Percentiles rank a stretch among this genome's conserved stretches.
Evolutionary conservation across 345 rosid genomes (phyloP).

Genomic region (Combretum micranthum): DNA sequence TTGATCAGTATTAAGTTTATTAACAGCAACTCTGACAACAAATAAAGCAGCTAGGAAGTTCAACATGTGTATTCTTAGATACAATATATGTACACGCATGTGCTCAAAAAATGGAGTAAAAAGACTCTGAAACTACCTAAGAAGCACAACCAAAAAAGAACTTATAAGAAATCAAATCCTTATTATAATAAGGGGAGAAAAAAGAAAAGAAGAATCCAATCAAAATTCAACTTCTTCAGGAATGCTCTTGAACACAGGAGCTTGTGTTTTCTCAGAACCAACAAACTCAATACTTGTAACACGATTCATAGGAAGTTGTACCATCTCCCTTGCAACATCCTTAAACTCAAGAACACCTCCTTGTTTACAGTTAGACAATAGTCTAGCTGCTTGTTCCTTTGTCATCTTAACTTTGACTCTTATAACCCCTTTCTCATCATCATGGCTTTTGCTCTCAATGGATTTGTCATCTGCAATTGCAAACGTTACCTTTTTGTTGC

Average conservation of each 20-base stretch:
- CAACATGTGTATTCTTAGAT: too few species aligned
- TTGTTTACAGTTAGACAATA: slow-evolving; percentile 39
- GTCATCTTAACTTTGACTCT: slow-evolving; percentile 70
- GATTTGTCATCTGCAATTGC: neutral
- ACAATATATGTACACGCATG: too few species aligned
- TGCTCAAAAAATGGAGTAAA: too few species aligned
- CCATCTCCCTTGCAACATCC: slow-evolving; percentile 42
- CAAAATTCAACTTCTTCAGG: slow-evolving; percentile 21
- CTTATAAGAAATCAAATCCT: too few species aligned
- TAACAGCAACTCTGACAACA: too few species aligned
- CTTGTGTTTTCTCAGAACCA: too few species aligned
- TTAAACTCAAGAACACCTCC: slow-evolving; percentile 43
- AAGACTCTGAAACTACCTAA: too few species aligned
- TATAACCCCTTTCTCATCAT: slow-evolving; percentile 12
- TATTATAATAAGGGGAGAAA: too few species aligned
- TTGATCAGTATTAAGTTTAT: too few species aligned
- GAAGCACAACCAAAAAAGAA: too few species aligned
- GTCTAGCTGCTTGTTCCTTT: slow-evolving; percentile 39
- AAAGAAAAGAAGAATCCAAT: too few species aligned
- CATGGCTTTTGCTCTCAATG: slow-evolving; percentile 11
- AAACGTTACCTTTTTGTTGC: slow-evolving; percentile 4
- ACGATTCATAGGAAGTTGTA: slow-evolving; percentile 34
- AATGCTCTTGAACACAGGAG: slow-evolving; percentile 10
- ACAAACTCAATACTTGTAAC: slow-evolving; percentile 7
- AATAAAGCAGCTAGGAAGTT: too few species aligned